Evolutionary conservation across 352 stramenopile species (phyloP).

Genomic region (Phytophthora citrophthora): DNA sequence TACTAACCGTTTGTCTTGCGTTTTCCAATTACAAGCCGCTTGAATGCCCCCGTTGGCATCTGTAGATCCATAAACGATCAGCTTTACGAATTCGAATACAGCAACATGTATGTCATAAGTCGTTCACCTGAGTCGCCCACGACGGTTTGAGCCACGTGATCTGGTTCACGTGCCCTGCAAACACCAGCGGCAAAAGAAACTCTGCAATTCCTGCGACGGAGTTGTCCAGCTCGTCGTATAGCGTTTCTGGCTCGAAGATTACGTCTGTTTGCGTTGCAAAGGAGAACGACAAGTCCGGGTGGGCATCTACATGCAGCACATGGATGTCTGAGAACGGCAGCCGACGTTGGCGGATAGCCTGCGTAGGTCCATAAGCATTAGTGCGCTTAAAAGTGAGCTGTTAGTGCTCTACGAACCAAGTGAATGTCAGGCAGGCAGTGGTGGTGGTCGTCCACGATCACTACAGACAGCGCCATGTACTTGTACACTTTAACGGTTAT

Average conservation of each 20-base stretch:
- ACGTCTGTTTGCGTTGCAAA: slow-evolving; percentile 37
- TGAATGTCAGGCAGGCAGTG: slow-evolving; percentile 80
- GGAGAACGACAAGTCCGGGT: slow-evolving; percentile 87
- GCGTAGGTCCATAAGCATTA: neutral
- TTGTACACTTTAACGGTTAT: neutral
- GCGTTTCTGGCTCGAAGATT: slow-evolving; percentile 67
- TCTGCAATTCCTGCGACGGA: slow-evolving; percentile 82
- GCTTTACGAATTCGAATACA: neutral
- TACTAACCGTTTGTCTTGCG: slow-evolving; percentile 39
- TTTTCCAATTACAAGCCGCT: slow-evolving; percentile 48
- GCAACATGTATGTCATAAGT: neutral
- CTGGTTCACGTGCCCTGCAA: slow-evolving; percentile 74
- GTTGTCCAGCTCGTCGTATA: slow-evolving; percentile 80
- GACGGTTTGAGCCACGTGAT: slow-evolving; percentile 86
- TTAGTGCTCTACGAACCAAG: slow-evolving; percentile 36
- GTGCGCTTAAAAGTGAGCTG: neutral
- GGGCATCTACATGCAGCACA: slow-evolving; percentile 86
- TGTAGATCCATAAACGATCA: slow-evolving; percentile 5
- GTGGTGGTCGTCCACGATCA: slow-evolving; percentile 84
- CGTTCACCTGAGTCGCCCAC: slow-evolving; percentile 72
- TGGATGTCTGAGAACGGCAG: slow-evolving; percentile 74
- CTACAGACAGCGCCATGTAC: slow-evolving; percentile 40
- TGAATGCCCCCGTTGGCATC: slow-evolving; percentile 48
- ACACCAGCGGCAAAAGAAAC: slow-evolving; percentile 84
- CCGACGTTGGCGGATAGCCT: slow-evolving; percentile 74